Percentiles rank a stretch among this genome's conserved stretches.
These are phyloP conservation scores for Vigna angularis DNA, from an alignment of 306 rosid species.

Conservation along the genomic window DNA sequence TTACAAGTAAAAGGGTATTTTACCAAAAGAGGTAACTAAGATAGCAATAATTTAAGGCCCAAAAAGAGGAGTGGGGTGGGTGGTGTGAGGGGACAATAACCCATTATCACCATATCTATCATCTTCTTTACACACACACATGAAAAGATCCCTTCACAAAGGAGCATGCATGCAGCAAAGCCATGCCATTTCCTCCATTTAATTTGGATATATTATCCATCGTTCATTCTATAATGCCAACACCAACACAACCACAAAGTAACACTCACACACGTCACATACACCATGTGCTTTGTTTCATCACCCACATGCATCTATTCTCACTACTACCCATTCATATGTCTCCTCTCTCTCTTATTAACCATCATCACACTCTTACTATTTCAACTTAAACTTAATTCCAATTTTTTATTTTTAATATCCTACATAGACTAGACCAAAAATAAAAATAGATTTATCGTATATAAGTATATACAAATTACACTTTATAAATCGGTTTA, in stretches of 20 bases:
- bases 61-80: slow-evolving; percentile 3
- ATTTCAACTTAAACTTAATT: too few species aligned
- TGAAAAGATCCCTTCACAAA: slow-evolving; percentile 67
- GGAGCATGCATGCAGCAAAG: slow-evolving; percentile 56
- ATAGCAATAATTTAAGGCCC: slow-evolving; percentile 37
- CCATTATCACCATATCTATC: slow-evolving; percentile 37
- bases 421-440: too few species aligned
- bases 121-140: slow-evolving; percentile 55
- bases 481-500: too few species aligned
- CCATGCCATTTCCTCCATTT: slow-evolving; percentile 48
- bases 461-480: too few species aligned
- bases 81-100: slow-evolving; percentile 58
- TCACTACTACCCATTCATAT: too few species aligned
- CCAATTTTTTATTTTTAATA: too few species aligned
- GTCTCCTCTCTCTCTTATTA: too few species aligned
- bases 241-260: slow-evolving; percentile 9
- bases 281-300: slow-evolving; percentile 74
- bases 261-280: slow-evolving; percentile 70
- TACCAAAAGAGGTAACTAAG: not conserved
- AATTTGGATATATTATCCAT: slow-evolving; percentile 56
- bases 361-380: too few species aligned
- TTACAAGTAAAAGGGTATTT: not conserved
- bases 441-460: too few species aligned
- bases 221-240: not conserved
- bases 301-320: slow-evolving; percentile 69